Evolutionary conservation across 257 asterid species (phyloP).

Genomic region (Perilla frutescens): DNA sequence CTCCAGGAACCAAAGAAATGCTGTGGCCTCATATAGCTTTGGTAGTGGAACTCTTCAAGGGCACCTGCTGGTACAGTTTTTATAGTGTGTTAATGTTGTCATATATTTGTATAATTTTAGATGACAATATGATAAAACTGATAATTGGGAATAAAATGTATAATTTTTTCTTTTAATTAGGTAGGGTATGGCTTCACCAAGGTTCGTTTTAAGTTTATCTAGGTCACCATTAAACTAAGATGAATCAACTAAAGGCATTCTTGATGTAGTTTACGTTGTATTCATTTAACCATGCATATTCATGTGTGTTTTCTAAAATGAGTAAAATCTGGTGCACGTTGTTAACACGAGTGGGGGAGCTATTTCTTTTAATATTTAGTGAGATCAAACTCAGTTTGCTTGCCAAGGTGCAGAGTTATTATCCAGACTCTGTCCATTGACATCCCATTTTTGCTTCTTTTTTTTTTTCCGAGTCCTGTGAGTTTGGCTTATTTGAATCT

Average conservation of each 20-base stretch:
- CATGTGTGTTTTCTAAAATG: neutral
- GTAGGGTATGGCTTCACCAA: neutral
- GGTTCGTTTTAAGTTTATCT: conserved; percentile 3
- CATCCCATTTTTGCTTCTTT: neutral
- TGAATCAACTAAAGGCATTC: conserved; percentile 13
- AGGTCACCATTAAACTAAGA: neutral
- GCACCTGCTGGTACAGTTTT: conserved; percentile 72
- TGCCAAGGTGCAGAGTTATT: neutral
- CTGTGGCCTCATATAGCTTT: conserved; percentile 67
- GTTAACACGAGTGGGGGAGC: too few species aligned
- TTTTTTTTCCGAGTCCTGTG: neutral
- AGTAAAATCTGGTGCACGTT: too few species aligned
- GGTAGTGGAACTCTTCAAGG: conserved; percentile 97
- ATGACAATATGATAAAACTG: neutral
- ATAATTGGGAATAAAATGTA: neutral
- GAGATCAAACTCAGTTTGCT: neutral
- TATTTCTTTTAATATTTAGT: too few species aligned
- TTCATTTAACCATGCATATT: neutral
- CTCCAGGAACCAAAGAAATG: conserved; percentile 41
- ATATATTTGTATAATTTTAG: neutral
- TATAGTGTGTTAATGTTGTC: conserved; percentile 13
- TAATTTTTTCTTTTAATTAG: neutral
- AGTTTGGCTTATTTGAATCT: conserved; percentile 1
- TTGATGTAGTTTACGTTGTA: neutral
- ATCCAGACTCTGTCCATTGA: neutral